Base-by-base conservation (phyloP, 2,329 filamentous ascomycete species). In the Fusarium hainanense region DNA sequence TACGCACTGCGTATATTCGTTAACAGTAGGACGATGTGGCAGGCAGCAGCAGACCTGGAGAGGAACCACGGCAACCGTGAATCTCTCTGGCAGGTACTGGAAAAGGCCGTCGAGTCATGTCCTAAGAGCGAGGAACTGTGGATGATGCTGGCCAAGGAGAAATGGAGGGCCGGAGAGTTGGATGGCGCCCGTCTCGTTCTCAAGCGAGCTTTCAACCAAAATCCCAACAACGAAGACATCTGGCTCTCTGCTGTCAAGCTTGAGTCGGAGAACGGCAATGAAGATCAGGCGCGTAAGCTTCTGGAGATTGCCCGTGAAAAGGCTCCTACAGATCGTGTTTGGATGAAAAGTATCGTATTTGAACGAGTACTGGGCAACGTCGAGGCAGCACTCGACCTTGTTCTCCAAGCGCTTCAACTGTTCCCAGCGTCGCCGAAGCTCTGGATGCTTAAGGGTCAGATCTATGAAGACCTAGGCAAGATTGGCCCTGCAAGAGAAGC, bases 401-500 rank as follows among this genome's bases (percentile, higher is more conserved):
- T 93, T 44, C 93, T 94, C 63, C 91, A 97, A 77, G 96, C 92
- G 2, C 84, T 99, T 37, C 91, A 94, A 70, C 87, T 93, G 12
- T 99, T 97, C 82, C 95, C 96, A 1, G 88, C 90, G 46, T 89
- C 92, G 14, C 87, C 93, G 54, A 98, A 98, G 81, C 86, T 99
- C 25, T 98, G 95, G 91, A 98, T 98, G 92, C 93, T 97, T 84
- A 99, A 99, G 82, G 96, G 97, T 0, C 96, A 99, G 78, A 96
- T 98, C 68, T 99, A 99, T 84, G 92, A 98, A 77, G 87, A 90
- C 44, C 87, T 94, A 48, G 90, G 88, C 73, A 94, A 93, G 81
- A 82, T 92, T 16, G 90, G 92, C 0, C 92, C 96, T 79, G 96
- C 96, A 5, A 89, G 96, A 48, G 94, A 98, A 78, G 94, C 95